Evolutionary conservation across 2,329 filamentous ascomycete species (phyloP).

Genomic region (Aspergillus persii): DNA sequence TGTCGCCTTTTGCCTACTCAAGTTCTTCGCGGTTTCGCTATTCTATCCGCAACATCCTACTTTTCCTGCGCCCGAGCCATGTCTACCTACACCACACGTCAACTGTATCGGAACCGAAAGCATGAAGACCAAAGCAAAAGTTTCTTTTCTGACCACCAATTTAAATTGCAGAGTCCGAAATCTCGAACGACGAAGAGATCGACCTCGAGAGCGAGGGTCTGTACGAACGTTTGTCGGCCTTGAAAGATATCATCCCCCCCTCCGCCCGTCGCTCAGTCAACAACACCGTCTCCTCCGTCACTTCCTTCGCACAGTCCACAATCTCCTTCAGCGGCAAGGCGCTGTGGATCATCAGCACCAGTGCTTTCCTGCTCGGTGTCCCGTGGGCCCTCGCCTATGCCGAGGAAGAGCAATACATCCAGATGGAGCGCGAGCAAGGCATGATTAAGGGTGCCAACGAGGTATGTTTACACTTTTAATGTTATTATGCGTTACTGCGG

Average conservation of each 20-base stretch:
- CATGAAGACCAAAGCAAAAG: not conserved
- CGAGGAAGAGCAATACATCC: constrained; percentile 93
- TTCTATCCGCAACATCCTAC: constrained; percentile 1
- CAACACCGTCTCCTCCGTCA: constrained; percentile 52
- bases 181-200: constrained; percentile 75
- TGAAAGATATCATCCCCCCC: constrained; percentile 74
- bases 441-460: constrained; percentile 92
- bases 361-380: constrained; percentile 82
- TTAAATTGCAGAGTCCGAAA: constrained; percentile 65
- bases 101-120: not conserved
- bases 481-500: not conserved
- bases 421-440: constrained; percentile 97
- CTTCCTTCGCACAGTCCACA: constrained; percentile 45
- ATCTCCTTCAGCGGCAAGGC: constrained; percentile 73
- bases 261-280: constrained; percentile 67
- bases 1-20: constrained; percentile 6
- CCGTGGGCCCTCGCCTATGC: constrained; percentile 90
- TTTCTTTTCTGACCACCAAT: constrained; percentile 11
- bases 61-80: not conserved
- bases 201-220: constrained; percentile 57
- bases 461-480: constrained; percentile 44
- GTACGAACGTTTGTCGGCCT: constrained; percentile 67
- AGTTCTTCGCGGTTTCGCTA: constrained; percentile 37
- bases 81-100: not conserved
- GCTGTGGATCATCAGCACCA: constrained; percentile 87